Conservation (phyloP, 2,329 filamentous ascomycete genomes). For the Amauroascus niger region DNA sequence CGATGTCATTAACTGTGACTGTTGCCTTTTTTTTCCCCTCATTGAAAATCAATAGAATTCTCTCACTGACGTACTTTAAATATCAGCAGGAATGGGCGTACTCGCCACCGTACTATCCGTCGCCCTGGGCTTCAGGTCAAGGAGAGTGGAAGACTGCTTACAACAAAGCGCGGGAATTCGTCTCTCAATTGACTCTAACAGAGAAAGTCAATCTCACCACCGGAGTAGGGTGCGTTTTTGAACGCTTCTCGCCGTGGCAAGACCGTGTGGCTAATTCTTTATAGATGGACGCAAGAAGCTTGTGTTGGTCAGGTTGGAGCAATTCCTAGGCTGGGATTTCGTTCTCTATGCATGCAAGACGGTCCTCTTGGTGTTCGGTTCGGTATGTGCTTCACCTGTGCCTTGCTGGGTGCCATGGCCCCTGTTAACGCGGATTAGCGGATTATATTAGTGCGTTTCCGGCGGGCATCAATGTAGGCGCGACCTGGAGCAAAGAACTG, state of each 20-base stretch:
- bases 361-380: conserved; percentile 70
- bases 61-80: not conserved
- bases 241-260: not conserved
- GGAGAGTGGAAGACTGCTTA: conserved; percentile 71
- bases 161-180: conserved; percentile 63
- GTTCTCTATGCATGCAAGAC: conserved; percentile 75
- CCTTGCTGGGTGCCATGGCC: not conserved
- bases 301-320: conserved; percentile 64
- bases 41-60: not conserved
- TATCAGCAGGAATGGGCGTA: conserved; percentile 21
- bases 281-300: conserved; percentile 56
- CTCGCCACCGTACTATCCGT: conserved; percentile 66
- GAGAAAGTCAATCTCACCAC: conserved; percentile 96
- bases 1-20: too few relatives aligned
- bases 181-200: conserved; percentile 68
- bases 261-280: not conserved
- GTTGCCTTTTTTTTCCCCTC: not conserved
- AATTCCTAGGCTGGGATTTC: conserved; percentile 48
- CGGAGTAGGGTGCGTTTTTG: conserved; percentile 59
- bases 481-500: conserved; percentile 68
- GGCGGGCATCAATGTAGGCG: conserved; percentile 66
- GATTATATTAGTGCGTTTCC: conserved; percentile 78
- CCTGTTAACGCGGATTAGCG: conserved; percentile 31
- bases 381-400: conserved; percentile 30
- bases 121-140: conserved; percentile 70